phyloP scores from a whole-genome alignment of 306 rosid genomes.

The Casuarina equisetifolia region DNA sequence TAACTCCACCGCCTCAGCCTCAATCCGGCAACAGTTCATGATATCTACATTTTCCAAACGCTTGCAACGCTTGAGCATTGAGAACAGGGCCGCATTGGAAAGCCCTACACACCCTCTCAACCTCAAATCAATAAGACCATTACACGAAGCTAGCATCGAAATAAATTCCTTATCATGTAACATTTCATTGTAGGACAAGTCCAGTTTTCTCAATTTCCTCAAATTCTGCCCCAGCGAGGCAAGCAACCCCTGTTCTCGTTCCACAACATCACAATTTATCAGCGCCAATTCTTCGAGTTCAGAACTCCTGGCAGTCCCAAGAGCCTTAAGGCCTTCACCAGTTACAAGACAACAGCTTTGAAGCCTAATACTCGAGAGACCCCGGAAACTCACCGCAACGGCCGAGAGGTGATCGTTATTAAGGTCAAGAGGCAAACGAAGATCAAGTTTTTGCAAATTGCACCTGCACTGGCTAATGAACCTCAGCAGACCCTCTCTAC shows the following conservation, averaged over 20 bases:
- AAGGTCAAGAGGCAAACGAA: constrained; percentile 88
- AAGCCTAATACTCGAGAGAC: constrained; percentile 55
- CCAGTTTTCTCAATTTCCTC: constrained; percentile 61
- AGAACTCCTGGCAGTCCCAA: constrained; percentile 40
- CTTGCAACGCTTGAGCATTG: constrained; percentile 62
- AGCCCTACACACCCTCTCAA: constrained; percentile 73
- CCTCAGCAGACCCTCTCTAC: constrained; percentile 60
- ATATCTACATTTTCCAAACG: constrained; percentile 61
- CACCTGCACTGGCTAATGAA: constrained; percentile 44
- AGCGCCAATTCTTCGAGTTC: constrained; percentile 74
- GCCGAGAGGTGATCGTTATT: constrained; percentile 61
- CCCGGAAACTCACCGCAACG: constrained; percentile 42
- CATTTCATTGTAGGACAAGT: constrained; percentile 78
- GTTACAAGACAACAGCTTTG: constrained; percentile 81
- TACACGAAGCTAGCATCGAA: constrained; percentile 68
- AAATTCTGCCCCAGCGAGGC: constrained; percentile 78
- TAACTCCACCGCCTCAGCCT: constrained; percentile 47
- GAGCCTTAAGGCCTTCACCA: constrained; percentile 73
- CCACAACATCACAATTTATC: constrained; percentile 82
- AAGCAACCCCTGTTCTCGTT: constrained; percentile 75
- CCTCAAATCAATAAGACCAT: constrained; percentile 55
- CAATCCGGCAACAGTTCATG: constrained; percentile 57
- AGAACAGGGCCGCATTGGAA: constrained; percentile 36
- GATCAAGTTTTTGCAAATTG: constrained; percentile 52
- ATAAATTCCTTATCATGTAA: constrained; percentile 70